Percentiles rank a stretch among this genome's conserved stretches.
Evolutionary conservation across 2,329 filamentous ascomycete species (phyloP).

Genomic region (Colletotrichum gloeosporioides): DNA sequence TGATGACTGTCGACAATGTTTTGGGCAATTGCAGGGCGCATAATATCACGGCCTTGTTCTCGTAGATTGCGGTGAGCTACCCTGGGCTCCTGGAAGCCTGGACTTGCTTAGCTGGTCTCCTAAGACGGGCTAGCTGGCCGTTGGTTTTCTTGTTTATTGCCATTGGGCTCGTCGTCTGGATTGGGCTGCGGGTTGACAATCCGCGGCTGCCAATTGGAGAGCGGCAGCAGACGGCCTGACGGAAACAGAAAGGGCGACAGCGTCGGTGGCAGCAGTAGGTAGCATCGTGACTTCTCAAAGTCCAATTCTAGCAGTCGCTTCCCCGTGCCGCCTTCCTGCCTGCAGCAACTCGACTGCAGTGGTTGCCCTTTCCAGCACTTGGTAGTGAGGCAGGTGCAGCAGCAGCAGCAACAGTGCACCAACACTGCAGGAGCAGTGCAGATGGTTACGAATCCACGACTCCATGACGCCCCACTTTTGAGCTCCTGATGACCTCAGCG

Average conservation of each 20-base stretch:
- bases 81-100: not conserved
- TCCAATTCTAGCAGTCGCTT: not conserved
- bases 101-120: not conserved
- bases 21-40: not conserved
- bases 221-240: not conserved
- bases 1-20: not conserved
- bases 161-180: not conserved
- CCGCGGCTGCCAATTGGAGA: not conserved
- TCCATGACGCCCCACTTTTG: not conserved
- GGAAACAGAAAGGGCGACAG: not conserved
- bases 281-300: not conserved
- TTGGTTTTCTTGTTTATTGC: not conserved
- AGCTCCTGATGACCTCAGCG: constrained; percentile 16
- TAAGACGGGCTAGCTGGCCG: not conserved
- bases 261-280: not conserved
- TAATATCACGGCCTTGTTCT: not conserved
- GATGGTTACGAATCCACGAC: constrained; percentile 3
- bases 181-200: not conserved
- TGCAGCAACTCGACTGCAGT: not conserved
- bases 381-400: not conserved
- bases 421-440: not conserved
- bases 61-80: constrained; percentile 9
- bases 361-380: not conserved
- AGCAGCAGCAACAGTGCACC: not conserved
- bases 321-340: not conserved